Conservation (phyloP, 2,329 filamentous ascomycete species). For the Trichocomaceae sp. region DNA sequence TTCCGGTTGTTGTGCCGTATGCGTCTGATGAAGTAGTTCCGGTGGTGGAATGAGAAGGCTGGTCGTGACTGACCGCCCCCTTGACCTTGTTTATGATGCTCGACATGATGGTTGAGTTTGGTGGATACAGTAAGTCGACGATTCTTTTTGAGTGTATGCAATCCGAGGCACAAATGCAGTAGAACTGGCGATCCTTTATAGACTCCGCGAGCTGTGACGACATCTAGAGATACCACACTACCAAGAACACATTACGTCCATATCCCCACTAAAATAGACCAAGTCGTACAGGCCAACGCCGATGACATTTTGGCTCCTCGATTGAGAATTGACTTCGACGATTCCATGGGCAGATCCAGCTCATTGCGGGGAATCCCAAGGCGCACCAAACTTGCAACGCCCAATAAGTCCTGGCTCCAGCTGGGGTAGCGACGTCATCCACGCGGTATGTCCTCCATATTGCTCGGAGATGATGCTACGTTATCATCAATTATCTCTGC, state of each 20-base stretch:
- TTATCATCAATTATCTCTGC: too few species aligned
- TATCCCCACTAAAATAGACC: not conserved
- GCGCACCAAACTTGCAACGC: not conserved
- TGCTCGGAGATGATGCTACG: not conserved
- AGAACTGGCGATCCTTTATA: not conserved
- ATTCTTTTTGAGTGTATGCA: not conserved
- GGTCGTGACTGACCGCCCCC: constrained; percentile 9
- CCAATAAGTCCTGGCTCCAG: not conserved
- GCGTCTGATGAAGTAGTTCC: not conserved
- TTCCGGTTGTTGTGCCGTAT: constrained; percentile 5
- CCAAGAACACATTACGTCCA: constrained; percentile 4
- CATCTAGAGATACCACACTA: not conserved
- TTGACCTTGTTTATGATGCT: constrained; percentile 12
- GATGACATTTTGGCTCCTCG: not conserved
- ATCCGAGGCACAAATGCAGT: not conserved
- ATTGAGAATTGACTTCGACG: not conserved
- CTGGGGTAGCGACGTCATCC: constrained; percentile 1
- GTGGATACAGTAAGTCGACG: not conserved
- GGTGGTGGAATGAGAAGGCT: constrained; percentile 1
- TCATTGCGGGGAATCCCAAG: not conserved
- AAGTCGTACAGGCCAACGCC: not conserved
- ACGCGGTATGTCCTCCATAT: not conserved
- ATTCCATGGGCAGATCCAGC: not conserved
- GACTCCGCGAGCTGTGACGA: constrained; percentile 4
- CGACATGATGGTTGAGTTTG: constrained; percentile 4